phyloP scores from a whole-genome alignment of 2,329 filamentous ascomycete genomes.

The Verticillium dahliae region DNA sequence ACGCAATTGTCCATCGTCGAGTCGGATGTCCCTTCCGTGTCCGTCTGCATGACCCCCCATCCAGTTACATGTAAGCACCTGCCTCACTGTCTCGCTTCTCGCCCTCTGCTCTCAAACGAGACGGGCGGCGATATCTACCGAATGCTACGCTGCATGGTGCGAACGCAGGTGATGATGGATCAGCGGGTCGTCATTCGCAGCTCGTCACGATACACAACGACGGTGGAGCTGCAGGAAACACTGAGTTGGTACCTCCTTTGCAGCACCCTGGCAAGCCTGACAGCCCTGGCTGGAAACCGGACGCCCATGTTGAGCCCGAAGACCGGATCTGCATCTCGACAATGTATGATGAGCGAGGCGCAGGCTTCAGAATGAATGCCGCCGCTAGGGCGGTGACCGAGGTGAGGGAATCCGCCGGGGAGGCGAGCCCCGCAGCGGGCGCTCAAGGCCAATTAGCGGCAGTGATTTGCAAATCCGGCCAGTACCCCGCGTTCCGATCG shows the following conservation, averaged over 20 bases:
- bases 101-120: background rate
- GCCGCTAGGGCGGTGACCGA: background rate
- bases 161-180: background rate
- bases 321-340: background rate
- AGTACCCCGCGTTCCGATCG: conserved; percentile 28
- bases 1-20: background rate
- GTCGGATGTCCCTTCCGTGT: background rate
- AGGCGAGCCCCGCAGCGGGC: background rate
- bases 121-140: background rate
- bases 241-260: too few relatives aligned
- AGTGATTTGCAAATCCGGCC: conserved; percentile 22
- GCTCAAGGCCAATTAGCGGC: conserved; percentile 17
- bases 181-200: background rate
- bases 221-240: background rate
- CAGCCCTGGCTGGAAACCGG: background rate
- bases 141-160: background rate
- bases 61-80: background rate
- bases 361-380: background rate
- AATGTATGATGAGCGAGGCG: background rate
- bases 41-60: background rate
- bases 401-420: background rate
- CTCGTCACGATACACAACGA: background rate
- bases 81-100: background rate
- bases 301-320: background rate
- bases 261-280: too few relatives aligned